Conservation (phyloP, 768 basidiomycete species). For the Scleroderma bovista region DNA sequence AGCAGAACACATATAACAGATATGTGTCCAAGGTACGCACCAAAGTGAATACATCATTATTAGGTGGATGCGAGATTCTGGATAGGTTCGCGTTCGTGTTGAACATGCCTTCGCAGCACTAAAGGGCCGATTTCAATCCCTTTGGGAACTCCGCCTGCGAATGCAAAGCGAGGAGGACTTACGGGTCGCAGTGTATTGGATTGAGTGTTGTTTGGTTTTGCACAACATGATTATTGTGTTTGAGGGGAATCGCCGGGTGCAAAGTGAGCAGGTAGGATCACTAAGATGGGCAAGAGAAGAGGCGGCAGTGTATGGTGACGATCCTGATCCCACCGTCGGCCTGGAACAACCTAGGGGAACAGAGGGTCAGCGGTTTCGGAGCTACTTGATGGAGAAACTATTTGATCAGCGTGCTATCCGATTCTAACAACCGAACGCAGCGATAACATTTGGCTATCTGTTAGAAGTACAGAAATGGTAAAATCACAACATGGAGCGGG, state of each 20-base stretch:
- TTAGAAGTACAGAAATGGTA: no score
- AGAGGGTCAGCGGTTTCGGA: background rate
- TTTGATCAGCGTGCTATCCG: background rate
- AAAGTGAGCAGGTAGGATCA: background rate
- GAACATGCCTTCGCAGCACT: background rate
- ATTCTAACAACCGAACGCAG: no score
- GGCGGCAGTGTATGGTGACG: background rate
- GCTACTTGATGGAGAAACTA: background rate
- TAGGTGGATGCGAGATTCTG: no score
- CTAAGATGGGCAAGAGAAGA: background rate
- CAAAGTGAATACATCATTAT: background rate
- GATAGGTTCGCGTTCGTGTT: background rate
- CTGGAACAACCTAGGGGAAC: background rate
- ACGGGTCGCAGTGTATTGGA: background rate
- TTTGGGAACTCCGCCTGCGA: background rate
- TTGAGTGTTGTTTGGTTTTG: background rate
- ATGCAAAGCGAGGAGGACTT: background rate
- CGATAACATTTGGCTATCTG: no score
- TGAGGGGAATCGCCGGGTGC: background rate
- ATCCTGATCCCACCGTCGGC: no score
- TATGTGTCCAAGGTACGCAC: background rate
- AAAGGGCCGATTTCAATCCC: background rate
- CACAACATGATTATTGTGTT: background rate
- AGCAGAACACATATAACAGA: slow-evolving; percentile 1
- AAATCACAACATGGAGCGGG: no score